These are phyloP conservation scores for Gossypium arboreum DNA, from an alignment of 345 rosid species.

Conservation along the genomic window DNA sequence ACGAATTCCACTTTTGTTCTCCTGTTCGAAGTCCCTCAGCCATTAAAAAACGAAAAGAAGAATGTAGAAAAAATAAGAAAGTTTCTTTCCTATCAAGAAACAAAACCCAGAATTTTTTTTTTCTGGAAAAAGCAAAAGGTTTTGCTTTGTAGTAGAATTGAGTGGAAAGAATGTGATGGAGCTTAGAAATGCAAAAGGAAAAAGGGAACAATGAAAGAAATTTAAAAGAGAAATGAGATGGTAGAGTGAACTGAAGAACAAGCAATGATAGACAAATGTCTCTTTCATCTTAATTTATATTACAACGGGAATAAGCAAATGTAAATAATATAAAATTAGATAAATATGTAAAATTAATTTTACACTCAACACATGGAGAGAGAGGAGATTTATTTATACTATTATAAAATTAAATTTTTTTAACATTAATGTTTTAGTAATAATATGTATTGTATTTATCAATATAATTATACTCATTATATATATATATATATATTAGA, in stretches of 20 bases:
- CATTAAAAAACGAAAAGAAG: neutral
- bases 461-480: too few species aligned
- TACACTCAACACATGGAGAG: too few species aligned
- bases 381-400: too few species aligned
- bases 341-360: too few species aligned
- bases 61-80: neutral
- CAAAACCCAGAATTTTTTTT: neutral
- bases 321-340: too few species aligned
- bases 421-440: too few species aligned
- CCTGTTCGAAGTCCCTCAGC: slow-evolving; percentile 7
- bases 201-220: neutral
- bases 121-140: neutral
- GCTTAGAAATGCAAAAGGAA: slow-evolving; percentile 5
- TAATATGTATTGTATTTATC: too few species aligned
- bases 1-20: slow-evolving; percentile 20
- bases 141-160: neutral
- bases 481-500: too few species aligned
- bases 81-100: slow-evolving; percentile 7
- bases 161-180: neutral
- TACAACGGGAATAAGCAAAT: too few species aligned
- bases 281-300: too few species aligned
- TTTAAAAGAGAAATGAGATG: neutral
- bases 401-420: too few species aligned
- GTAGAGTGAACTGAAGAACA: slow-evolving; percentile 22
- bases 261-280: slow-evolving; percentile 18